Evolutionary conservation across 495 filamentous ascomycete genomes (phyloP).

Genomic region (Tuber magnatum): DNA sequence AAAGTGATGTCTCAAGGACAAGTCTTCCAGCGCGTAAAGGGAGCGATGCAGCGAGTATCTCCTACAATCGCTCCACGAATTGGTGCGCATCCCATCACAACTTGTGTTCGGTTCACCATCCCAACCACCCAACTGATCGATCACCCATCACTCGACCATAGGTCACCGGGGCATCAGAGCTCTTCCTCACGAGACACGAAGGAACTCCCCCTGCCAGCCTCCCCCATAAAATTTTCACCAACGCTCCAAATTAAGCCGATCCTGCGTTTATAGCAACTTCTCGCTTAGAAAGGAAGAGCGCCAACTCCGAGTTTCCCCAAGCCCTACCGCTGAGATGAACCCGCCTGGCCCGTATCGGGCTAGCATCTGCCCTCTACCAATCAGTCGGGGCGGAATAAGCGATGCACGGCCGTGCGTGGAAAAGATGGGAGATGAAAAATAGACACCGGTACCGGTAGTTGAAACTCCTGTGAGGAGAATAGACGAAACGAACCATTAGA

Average conservation of each 20-base stretch:
- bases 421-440: not conserved
- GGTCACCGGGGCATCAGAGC: not conserved
- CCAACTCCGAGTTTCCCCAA: not conserved
- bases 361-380: not conserved
- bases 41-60: not conserved
- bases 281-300: not conserved
- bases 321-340: not conserved
- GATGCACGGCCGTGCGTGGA: not conserved
- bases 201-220: not conserved
- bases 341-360: not conserved
- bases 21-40: not conserved
- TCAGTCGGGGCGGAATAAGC: not conserved
- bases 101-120: too few relatives aligned
- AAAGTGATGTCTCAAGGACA: constrained; percentile 1
- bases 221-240: constrained; percentile 3
- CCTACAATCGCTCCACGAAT: not conserved
- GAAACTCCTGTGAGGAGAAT: not conserved
- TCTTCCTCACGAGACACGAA: not conserved
- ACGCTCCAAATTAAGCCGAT: constrained; percentile 1
- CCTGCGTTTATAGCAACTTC: not conserved
- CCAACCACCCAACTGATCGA: not conserved
- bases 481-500: not conserved
- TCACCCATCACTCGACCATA: not conserved
- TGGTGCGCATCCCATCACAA: too few relatives aligned
- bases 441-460: too few relatives aligned